Evolutionary conservation across 345 rosid species (phyloP), one percentile per base, ranked within the genome.

Genomic region (Eutrema japonicum): DNA sequence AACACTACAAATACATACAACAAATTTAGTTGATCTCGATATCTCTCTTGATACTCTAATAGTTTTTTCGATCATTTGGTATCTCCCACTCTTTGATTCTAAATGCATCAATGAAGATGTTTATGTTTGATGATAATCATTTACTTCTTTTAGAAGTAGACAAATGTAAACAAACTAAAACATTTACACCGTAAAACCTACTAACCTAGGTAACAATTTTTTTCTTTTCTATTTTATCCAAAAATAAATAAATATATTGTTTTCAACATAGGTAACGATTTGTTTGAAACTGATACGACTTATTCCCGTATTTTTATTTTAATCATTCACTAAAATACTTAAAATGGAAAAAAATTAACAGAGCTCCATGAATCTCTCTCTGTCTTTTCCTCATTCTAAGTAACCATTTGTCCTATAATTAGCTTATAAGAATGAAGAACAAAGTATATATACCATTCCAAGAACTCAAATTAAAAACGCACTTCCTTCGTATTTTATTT

Each of bases 351-450:
- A 22, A 63, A 42, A 40, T 0, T 52, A 62, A 72, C 76, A 62
- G 46, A 52, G 27, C 13, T 72, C 62, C 69, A 62, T 52, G n/a
- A 52, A 72, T 18, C 3, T 63, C 10, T 72, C 62, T 53, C 16
- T 45, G 13, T 8, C 40, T 41, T 42, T 51, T 11, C 16, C 22
- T 71, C 22, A 37, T 30, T 68, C 38, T 14, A 29, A 38, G 13
- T 49, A 62, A 72, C 37, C 36, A 51, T 42, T 37, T 42, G 3
- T 64, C 33, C 77, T 73, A 73, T 26, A 64, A 43, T 64, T 73
- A 45, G 64, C 45, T 53, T 42, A 18, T 41, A 62, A 50, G 29
- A 61, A 3, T 63, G 18, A n/a, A 61, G 16, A 43, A 53, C 9
- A 35, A 33, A 26, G 40, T 63, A 72, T 72, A 72, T 64, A 72